Evolutionary conservation across 345 rosid species (phyloP), one percentile per base, ranked within the genome.

Genomic region (Sonneratia alba): DNA sequence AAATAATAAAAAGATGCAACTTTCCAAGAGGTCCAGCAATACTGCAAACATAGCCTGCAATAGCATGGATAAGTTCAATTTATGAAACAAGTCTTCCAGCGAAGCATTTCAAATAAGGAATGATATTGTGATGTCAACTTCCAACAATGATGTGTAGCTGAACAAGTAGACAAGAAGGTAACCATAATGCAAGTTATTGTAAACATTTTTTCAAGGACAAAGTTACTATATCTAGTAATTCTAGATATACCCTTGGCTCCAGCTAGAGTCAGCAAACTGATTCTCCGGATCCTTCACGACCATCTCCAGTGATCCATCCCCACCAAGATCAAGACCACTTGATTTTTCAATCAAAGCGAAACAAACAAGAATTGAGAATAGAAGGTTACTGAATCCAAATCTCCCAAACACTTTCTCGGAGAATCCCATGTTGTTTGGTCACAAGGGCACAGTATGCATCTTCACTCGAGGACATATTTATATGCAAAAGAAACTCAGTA

Each of bases 401-500:
- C n/a, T 34, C 47, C 68, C 14, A 53, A 7, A 27, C 16, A 24
- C 66, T 22, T 45, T 66, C 8, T 65, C 67, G 70, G 32, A 21
- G 63, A 2, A 57, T 43, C 72, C 78, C 78, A 76, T 76, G 68
- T 56, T 65, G 47, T 68, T 61, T 6, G 55, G 48, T 62, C 68
- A 49, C 72, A 43, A 34, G 19, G 9, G 47, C 19, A n/a, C n/a
- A 57, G 13, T 55, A 9, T 42, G 10, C 42, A 16, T 57, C 27
- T 61, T 47, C 37, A 36, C 0, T 1, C 42, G 51, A 57, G 43
- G 42, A 37, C 15, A 3, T 65, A 32, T 49, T 72, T 72, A 72
- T 72, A 72, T 19, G 47, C 75, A 36, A 43, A 22, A 4, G 49
- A 49, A 61, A 45, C 53, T 21, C 38, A 27, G 40, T 47, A 49